A percentile compares a stretch with the other conserved stretches of the same genome.
These are phyloP conservation scores for Didymosphaeria variabile DNA, from an alignment of 2,329 filamentous ascomycete genomes.

Conservation along the genomic window DNA sequence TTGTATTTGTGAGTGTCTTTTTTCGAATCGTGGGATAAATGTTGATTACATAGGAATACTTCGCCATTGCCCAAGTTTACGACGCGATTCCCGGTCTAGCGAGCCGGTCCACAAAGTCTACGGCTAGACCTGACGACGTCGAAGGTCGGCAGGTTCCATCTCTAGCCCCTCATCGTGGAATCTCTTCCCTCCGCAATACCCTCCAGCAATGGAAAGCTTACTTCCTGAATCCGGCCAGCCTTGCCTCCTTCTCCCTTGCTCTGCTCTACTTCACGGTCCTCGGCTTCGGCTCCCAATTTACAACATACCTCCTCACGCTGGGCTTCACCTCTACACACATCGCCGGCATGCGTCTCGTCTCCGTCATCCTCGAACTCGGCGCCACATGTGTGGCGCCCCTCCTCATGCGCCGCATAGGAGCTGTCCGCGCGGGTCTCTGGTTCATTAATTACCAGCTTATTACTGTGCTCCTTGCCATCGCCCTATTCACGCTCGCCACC, in stretches of 20 bases:
- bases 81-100: constrained; percentile 42
- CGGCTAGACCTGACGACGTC: constrained; percentile 19
- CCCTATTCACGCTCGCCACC: constrained; percentile 30
- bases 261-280: constrained; percentile 67
- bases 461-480: constrained; percentile 57
- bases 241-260: constrained; percentile 67
- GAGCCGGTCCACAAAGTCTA: constrained; percentile 17
- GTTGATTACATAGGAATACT: constrained; percentile 56
- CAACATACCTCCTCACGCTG: constrained; percentile 67
- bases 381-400: constrained; percentile 69
- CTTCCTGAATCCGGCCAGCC: constrained; percentile 63
- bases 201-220: constrained; percentile 53
- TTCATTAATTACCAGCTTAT: constrained; percentile 73
- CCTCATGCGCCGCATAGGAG: constrained; percentile 60
- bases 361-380: constrained; percentile 65
- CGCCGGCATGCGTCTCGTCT: constrained; percentile 62
- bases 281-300: constrained; percentile 64
- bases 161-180: constrained; percentile 13
- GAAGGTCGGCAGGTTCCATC: constrained; percentile 5
- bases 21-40: background rate
- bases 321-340: constrained; percentile 64
- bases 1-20: constrained; percentile 42
- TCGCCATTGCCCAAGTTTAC: constrained; percentile 59
- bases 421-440: constrained; percentile 75
- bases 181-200: constrained; percentile 15